Conservation (phyloP, 148 eudicot genomes). For the Chenopodium berlandieri region DNA sequence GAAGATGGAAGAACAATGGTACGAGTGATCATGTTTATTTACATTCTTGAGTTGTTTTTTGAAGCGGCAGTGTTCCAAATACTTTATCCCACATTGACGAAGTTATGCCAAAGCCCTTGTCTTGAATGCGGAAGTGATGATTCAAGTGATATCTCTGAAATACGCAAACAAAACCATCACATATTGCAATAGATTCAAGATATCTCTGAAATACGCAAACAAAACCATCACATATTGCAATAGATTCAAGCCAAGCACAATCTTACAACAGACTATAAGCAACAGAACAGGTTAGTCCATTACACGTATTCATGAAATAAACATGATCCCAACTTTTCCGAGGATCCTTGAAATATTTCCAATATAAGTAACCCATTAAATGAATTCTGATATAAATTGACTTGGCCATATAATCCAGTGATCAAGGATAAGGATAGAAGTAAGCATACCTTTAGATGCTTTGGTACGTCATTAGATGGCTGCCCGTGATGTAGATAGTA, state of each 20-base stretch:
- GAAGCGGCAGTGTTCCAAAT: constrained; percentile 78
- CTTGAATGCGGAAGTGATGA: constrained; percentile 88
- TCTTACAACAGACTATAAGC: too few species aligned
- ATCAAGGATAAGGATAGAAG: background rate
- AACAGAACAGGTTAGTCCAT: too few species aligned
- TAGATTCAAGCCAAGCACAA: too few species aligned
- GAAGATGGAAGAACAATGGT: constrained; percentile 21
- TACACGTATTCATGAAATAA: too few species aligned
- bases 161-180: constrained; percentile 7
- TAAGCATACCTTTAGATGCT: constrained; percentile 62
- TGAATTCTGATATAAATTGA: too few species aligned
- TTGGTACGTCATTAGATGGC: constrained; percentile 53
- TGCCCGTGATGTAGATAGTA: constrained; percentile 96
- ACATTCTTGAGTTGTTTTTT: constrained; percentile 47
- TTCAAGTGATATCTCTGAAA: constrained; percentile 80
- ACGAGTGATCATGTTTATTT: constrained; percentile 24
- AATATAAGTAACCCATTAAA: too few species aligned
- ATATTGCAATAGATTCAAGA: constrained; percentile 44
- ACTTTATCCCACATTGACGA: constrained; percentile 87
- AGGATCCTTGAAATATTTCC: too few species aligned
- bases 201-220: constrained; percentile 47
- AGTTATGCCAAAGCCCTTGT: constrained; percentile 89
- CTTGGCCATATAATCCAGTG: too few species aligned
- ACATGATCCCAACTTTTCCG: too few species aligned
- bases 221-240: background rate